A percentile compares a stretch with the other conserved stretches of the same genome.
Evolutionary conservation across 345 rosid species (phyloP).

Genomic region (Xanthoceras sorbifolium): DNA sequence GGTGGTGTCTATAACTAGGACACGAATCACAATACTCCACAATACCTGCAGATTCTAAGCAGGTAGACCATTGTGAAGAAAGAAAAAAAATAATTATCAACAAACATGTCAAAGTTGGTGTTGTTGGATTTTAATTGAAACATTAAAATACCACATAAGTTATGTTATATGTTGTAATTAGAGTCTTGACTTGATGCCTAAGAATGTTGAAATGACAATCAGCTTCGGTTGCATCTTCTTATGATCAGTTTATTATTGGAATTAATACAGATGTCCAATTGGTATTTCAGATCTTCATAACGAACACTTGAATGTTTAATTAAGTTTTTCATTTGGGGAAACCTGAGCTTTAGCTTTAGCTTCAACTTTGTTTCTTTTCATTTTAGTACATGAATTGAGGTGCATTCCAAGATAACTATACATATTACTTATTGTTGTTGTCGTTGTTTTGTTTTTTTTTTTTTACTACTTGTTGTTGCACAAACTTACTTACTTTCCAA

Average conservation of each 20-base stretch:
- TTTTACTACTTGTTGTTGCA: too few species aligned
- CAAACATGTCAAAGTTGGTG: too few species aligned
- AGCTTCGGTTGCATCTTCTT: not conserved
- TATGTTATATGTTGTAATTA: too few species aligned
- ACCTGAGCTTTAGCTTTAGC: constrained; percentile 18
- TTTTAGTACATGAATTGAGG: constrained; percentile 18
- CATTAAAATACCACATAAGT: too few species aligned
- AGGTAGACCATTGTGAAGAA: too few species aligned
- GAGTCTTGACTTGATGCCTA: constrained; percentile 15
- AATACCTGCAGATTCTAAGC: too few species aligned
- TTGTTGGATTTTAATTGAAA: too few species aligned
- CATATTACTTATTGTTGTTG: not conserved
- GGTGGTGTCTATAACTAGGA: too few species aligned
- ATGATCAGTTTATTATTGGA: not conserved
- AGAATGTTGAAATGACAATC: not conserved
- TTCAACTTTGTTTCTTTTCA: constrained; percentile 22
- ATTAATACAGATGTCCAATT: constrained; percentile 7
- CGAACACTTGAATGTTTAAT: not conserved
- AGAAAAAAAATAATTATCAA: too few species aligned
- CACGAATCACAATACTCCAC: too few species aligned
- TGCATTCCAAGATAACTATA: constrained; percentile 23
- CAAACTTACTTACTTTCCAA: too few species aligned
- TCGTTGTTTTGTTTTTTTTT: too few species aligned
- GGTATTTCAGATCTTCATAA: not conserved
- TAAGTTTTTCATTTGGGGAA: not conserved